Base-by-base conservation (phyloP, 177 flowering plant genomes). In the Tripterygium wilfordii region DNA sequence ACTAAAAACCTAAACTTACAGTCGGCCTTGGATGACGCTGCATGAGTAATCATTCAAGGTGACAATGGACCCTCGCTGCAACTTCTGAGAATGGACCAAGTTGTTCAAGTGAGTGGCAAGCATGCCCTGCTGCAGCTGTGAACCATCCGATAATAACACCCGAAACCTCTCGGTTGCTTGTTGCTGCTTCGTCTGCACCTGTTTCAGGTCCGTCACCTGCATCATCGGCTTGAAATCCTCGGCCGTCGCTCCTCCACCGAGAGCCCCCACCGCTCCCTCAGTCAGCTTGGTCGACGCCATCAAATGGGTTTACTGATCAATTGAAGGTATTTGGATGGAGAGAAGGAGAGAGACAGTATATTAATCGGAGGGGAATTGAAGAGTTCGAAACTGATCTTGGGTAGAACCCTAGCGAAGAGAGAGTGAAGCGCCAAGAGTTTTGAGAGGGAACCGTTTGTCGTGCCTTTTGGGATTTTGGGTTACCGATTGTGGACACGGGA, bases 1-100 rank as follows among this genome's bases (percentile, higher is more conserved):
- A 18, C 17, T n/a, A 32, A 19, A 47, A 7, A 21, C 7, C 17
- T 1, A 10, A 14, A 72, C 74, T 54, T 52, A 90, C 99, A 62
- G 65, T 25, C 92, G 83, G 8, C 33, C 54, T 58, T 85, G 92
- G 39, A 94, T 63, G 31, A 59, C 37, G 56, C 78, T 88, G 51
- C 88, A 77, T 46, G 80, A 74, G 56, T 58, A 90, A 63, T 81
- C 70, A 4, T 53, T 62, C 60, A 94, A 19, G 58, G 56, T 67
- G 40, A 90, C 69, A 46, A 94, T 27, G 1, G 96, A 83, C 0
- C 97, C 95, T 42, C 70, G 73, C 71, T 77, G 81, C 61, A 94
- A 48, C 38, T n/a, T 43, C 3, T 80, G 77, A 0, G 67, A 39
- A 10, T 61, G 59, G 25, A 90, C 87, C 32, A 83, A 48, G 1